Percentiles rank a stretch among this genome's conserved stretches.
Evolutionary conservation across 1,139 yeast species (phyloP).

Genomic region (Candida pseudoviswanathii): DNA sequence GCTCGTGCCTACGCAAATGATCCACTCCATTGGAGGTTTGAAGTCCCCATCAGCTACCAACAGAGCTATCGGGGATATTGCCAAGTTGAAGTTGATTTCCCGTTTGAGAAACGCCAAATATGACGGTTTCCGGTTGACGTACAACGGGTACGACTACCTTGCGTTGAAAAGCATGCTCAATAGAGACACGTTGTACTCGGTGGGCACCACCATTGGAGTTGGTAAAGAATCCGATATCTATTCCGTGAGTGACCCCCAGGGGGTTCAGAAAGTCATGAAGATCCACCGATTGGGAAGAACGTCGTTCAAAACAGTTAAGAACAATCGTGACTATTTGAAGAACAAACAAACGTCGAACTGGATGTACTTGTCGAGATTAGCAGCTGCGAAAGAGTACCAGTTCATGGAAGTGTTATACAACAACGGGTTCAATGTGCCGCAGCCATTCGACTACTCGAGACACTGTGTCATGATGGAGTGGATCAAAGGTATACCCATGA

Average conservation of each 20-base stretch:
- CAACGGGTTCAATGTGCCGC: constrained; percentile 84
- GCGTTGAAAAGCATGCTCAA: constrained; percentile 83
- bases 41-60: constrained; percentile 77
- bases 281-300: constrained; percentile 93
- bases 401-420: constrained; percentile 77
- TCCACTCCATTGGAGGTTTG: constrained; percentile 77
- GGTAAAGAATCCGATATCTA: constrained; percentile 97
- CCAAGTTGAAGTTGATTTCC: constrained; percentile 78
- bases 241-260: constrained; percentile 73
- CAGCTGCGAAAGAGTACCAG: constrained; percentile 90
- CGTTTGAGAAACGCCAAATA: constrained; percentile 82
- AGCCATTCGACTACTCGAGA: constrained; percentile 85
- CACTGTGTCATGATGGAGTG: constrained; percentile 94
- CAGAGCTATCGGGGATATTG: constrained; percentile 79
- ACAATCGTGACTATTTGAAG: constrained; percentile 86
- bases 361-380: constrained; percentile 89
- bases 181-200: constrained; percentile 70
- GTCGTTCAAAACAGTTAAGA: constrained; percentile 88
- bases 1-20: constrained; percentile 86
- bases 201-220: constrained; percentile 90
- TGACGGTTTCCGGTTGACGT: constrained; percentile 90
- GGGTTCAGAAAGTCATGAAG: constrained; percentile 72
- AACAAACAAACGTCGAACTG: constrained; percentile 72
- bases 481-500: constrained; percentile 88
- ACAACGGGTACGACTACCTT: constrained; percentile 86